Evolutionary conservation across 1,284 basidiomycete genomes (phyloP), one percentile per base, ranked within the genome.

Genomic region (Apiotrichum siamense): DNA sequence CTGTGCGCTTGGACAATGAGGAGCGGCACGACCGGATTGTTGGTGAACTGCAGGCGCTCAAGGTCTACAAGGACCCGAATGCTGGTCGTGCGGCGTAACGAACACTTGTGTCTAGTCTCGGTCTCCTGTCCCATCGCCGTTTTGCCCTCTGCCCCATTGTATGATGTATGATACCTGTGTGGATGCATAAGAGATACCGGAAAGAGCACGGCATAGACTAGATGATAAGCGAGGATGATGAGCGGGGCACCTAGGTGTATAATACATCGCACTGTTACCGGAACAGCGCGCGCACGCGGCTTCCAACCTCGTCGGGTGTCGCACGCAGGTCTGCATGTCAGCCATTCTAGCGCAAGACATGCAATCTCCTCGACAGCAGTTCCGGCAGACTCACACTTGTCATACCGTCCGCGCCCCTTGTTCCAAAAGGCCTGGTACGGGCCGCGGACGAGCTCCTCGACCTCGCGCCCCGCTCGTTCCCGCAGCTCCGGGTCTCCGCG

Each of bases 31-130:
- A 71, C 52, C 54, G 68, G 31, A 53, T 71, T 20, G 64, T 74
- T 10, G 72, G 72, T 12, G 72, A 74, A 42, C 57, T 74, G 37
- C 71, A 74, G 54, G 72, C 72, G 21, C 50, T 74, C 47, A 64
- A 59, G 50, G 69, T 74, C 36, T 70, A 61, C 58, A 74, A 72
- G 63, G 69, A 73, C 51, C 67, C 64, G 11, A 66, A 55, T 37
- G 70, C 70, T 24, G 70, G 70, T 0, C 59, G 69, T 40, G 69
- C 70, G 10, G 70, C 69, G 7, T 72, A 60, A 7, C 18, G 6
- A 9, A 5, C 35, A 20, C 20, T 18, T 12, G 35, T 21, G 10
- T 21, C n/a, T 15, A 5, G 7, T 33, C 17, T 37, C 35, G 3
- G 35, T 37, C 35, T 21, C 23, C 20, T 31, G 7, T 17, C 26